Base-by-base conservation (phyloP, 495 filamentous ascomycete genomes). In the Aspergillus nanangensis region DNA sequence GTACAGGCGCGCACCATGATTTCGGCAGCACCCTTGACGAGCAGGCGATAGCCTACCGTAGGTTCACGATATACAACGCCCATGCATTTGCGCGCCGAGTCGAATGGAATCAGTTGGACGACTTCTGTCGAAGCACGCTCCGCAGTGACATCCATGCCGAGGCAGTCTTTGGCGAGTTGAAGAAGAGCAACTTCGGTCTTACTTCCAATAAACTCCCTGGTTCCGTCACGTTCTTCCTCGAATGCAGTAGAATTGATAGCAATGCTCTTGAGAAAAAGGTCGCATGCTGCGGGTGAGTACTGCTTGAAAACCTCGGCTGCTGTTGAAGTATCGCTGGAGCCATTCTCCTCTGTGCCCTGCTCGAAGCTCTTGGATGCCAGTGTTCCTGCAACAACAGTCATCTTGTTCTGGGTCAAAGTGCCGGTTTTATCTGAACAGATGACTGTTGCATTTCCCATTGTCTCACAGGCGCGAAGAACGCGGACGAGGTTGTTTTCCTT, bases 401-500 rank as follows among this genome's bases (percentile, higher is more conserved):
- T 86, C 52, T 78, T 80, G 53, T 86, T 86, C 56, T 84, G 78
- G 3, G 82, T 86, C n/a, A 86, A 55, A 15, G 82, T 86, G 20
- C 82, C 82, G 8, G 82, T 86, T 53, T 86, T 86, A 56, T 86
- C 82, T 0, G 81, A 84, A 57, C 82, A 86, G 20, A 86, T 75
- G 0, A 80, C 80, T 0, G 82, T 86, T 3, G 81, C 82, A 53
- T 85, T 85, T 22, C 82, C 82, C 82, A 86, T 86, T 19, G 82
- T 85, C 49, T 86, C 82, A 57, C 82, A 86, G 19, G 82, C 81
- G 14, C 77, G 72, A 15, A 86, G 70, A 21, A 83, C 64, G 20
- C 82, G 79, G 19, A 86, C 82, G 11, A 86, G 67, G 41, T 86
- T 86, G 55, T 83, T 80, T 58, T 85, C 82, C 48, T 82, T 83